Conservation (phyloP, 306 rosid genomes). For the Sesbania bispinosa region DNA sequence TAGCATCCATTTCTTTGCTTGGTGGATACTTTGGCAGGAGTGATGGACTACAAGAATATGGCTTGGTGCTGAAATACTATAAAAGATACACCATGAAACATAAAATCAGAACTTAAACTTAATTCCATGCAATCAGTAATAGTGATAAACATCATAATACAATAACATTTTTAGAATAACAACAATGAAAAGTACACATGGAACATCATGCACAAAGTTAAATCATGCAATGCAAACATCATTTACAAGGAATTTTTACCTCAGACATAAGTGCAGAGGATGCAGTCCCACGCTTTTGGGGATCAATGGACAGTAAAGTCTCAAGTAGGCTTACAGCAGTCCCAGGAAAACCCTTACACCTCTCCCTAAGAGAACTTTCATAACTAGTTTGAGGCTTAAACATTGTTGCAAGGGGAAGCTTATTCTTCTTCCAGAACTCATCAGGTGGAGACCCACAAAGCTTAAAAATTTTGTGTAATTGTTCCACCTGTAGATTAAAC, state of each 20-base stretch:
- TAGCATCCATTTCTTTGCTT: slow-evolving; percentile 89
- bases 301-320: slow-evolving; percentile 72
- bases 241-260: slow-evolving; percentile 50
- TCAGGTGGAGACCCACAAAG: slow-evolving; percentile 94
- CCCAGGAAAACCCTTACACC: slow-evolving; percentile 63
- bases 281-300: slow-evolving; percentile 81
- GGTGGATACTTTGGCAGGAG: slow-evolving; percentile 89
- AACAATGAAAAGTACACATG: not conserved
- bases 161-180: not conserved
- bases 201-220: not conserved
- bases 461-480: slow-evolving; percentile 90
- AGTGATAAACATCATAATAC: not conserved
- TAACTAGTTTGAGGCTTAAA: slow-evolving; percentile 79
- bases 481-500: slow-evolving; percentile 88
- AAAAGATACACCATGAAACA: slow-evolving; percentile 1
- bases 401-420: slow-evolving; percentile 95
- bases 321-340: slow-evolving; percentile 60
- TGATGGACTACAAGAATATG: slow-evolving; percentile 80
- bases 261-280: slow-evolving; percentile 88
- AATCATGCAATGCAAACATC: no score
- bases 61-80: slow-evolving; percentile 85
- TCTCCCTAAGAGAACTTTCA: slow-evolving; percentile 61
- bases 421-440: slow-evolving; percentile 76
- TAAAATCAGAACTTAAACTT: slow-evolving; percentile 18
- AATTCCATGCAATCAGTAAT: not conserved